Conservation (phyloP, 1,284 basidiomycete genomes). For the Erythrobasidium hasegawianum region DNA sequence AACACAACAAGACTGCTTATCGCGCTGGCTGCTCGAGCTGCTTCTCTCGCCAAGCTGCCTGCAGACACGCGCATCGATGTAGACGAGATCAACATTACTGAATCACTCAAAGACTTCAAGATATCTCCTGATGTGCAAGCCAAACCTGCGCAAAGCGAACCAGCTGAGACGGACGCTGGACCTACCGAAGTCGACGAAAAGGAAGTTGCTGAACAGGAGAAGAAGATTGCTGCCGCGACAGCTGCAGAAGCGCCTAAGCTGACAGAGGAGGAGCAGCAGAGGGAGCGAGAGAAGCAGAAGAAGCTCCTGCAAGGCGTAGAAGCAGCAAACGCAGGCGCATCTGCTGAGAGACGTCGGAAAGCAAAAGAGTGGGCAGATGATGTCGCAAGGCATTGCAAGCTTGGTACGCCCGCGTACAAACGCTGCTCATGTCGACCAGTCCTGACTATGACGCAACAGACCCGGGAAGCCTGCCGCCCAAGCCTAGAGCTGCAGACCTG, state of each 20-base stretch:
- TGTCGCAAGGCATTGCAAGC: constrained; percentile 28
- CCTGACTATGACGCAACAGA: constrained; percentile 16
- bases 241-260: constrained; percentile 5
- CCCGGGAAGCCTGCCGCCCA: constrained; percentile 21
- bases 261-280: constrained; percentile 6
- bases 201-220: constrained; percentile 12
- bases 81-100: constrained; percentile 1
- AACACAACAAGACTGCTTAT: constrained; percentile 12
- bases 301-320: constrained; percentile 9
- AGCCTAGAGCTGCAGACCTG: constrained; percentile 26
- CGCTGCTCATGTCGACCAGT: neutral
- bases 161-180: neutral
- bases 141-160: neutral
- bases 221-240: constrained; percentile 13
- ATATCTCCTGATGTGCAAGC: constrained; percentile 6
- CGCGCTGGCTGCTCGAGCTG: constrained; percentile 27
- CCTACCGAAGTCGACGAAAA: constrained; percentile 21
- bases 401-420: constrained; percentile 15
- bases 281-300: constrained; percentile 29
- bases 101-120: constrained; percentile 14
- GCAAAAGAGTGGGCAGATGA: constrained; percentile 31
- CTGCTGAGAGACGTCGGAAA: constrained; percentile 2
- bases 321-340: constrained; percentile 9
- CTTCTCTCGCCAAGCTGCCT: constrained; percentile 13
- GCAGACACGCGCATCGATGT: constrained; percentile 14